Conservation (phyloP, 306 rosid genomes). For the Hylodesmum podocarpum region DNA sequence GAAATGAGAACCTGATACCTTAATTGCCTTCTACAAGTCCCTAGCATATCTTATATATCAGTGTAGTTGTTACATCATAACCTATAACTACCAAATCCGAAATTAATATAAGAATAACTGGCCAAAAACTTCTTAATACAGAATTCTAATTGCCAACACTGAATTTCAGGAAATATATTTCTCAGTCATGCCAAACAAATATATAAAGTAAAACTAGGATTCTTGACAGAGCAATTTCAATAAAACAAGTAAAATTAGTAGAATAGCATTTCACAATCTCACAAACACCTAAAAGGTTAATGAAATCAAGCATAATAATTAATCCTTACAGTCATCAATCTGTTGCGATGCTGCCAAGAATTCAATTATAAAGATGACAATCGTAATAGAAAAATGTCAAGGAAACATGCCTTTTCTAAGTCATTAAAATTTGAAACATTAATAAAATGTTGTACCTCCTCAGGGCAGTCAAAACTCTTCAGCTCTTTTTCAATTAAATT, state of each 20-base stretch:
- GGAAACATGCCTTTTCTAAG: not conserved
- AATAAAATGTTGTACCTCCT: constrained; percentile 47
- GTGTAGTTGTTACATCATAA: not conserved
- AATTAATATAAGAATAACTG: not conserved
- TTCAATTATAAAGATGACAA: constrained; percentile 5
- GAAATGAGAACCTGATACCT: not conserved
- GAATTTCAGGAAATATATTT: not conserved
- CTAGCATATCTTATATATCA: not conserved
- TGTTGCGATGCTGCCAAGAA: not conserved
- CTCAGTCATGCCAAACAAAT: not conserved
- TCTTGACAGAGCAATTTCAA: constrained; percentile 3
- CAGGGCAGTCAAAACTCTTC: constrained; percentile 47
- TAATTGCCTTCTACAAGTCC: not conserved
- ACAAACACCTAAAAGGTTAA: not conserved
- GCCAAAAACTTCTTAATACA: not conserved
- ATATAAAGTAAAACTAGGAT: not conserved
- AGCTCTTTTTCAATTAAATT: constrained; percentile 81
- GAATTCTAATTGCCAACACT: not conserved
- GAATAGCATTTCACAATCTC: not conserved
- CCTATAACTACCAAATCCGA: not conserved
- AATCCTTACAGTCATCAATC: not conserved
- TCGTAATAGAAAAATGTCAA: not conserved
- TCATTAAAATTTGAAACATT: not conserved
- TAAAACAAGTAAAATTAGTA: not conserved
- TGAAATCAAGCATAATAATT: not conserved